A percentile compares a stretch with the other conserved stretches of the same genome.
phyloP scores from a whole-genome alignment of 1,284 basidiomycete species.

The Leccinum brunneo-olivaceum region DNA sequence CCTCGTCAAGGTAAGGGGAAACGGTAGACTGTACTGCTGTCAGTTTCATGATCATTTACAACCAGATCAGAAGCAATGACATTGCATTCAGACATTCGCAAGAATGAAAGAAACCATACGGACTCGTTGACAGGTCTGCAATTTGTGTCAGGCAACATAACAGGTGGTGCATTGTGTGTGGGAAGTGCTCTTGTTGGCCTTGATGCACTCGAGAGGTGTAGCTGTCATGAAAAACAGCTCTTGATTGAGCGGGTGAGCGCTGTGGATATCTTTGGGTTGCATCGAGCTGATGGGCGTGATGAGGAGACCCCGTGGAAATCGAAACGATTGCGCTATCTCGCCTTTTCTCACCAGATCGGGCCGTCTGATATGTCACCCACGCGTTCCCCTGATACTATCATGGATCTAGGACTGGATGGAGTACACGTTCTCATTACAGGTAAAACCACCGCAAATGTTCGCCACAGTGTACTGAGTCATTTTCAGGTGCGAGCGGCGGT shows the following conservation, averaged over 20 bases:
- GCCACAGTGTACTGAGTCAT: too few relatives aligned
- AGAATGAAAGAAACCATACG: background rate
- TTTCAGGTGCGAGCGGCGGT: conserved; percentile 58
- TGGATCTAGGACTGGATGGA: conserved; percentile 32
- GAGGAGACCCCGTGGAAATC: too few relatives aligned
- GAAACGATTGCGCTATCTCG: too few relatives aligned
- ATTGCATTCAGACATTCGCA: conserved; percentile 21
- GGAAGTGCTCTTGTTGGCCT: conserved; percentile 4
- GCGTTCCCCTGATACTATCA: too few relatives aligned
- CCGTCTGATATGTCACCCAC: too few relatives aligned
- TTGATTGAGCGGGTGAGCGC: conserved; percentile 10
- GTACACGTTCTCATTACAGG: conserved; percentile 36
- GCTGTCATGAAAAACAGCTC: conserved; percentile 7
- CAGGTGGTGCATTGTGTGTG: conserved; percentile 16
- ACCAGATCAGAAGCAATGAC: background rate
- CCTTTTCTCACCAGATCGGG: too few relatives aligned
- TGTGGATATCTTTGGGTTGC: too few relatives aligned
- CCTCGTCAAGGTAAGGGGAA: too few relatives aligned
- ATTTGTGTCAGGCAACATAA: conserved; percentile 5
- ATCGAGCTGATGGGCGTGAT: too few relatives aligned
- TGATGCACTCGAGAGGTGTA: conserved; percentile 10
- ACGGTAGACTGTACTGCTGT: conserved; percentile 45
- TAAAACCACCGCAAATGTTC: conserved; percentile 5
- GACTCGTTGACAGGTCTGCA: conserved; percentile 14
- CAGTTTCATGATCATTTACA: conserved; percentile 13